Evolutionary conservation across 2,329 filamentous ascomycete genomes (phyloP), one percentile per base, ranked within the genome.

Genomic region (Microthyrium microscopicum): DNA sequence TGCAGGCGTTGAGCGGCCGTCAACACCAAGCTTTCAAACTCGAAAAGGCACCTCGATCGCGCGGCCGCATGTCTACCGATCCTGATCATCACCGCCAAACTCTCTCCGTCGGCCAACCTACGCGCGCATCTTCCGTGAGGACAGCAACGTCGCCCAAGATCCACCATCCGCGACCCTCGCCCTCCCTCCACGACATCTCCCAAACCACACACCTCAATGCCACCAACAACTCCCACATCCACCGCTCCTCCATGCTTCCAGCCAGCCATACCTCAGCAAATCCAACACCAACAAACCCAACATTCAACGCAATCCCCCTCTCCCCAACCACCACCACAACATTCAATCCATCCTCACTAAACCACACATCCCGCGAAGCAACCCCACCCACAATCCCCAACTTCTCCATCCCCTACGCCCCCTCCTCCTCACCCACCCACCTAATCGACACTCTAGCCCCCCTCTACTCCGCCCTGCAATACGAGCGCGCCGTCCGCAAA

Each of bases 401-500:
- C 31, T 34, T 8, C 17, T 25, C 12, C 7, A 8, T 32, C 29
- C 19, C 19, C 15, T 8, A 11, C 6, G 11, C 9, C 6, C 20
- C 6, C 11, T 31, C n/a, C 31, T 8, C 31, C 22, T 33, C 29
- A 9, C 15, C 8, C 11, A 24, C 9, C 8, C 8, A 13, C 9
- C 15, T 29, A 7, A 25, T 34, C 13, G 36, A 37, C 17, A 35
- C 38, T 13, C 25, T 39, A 12, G 30, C 24, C 8, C 37, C 36
- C 5, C 37, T 39, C 4, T 39, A 39, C 12, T 26, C 25, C 9
- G 37, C 35, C 16, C 30, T 39, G 13, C 29, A 30, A 6, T 34
- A 39, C 22, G 37, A 39, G 37, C 37, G 37, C n/a, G 16, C 17
- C 11, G 22, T 38, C 12, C 35, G 37, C 9, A 39, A 39, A 15